Conservation (phyloP, 306 rosid genomes). For the Vigna reflexopilosa region DNA sequence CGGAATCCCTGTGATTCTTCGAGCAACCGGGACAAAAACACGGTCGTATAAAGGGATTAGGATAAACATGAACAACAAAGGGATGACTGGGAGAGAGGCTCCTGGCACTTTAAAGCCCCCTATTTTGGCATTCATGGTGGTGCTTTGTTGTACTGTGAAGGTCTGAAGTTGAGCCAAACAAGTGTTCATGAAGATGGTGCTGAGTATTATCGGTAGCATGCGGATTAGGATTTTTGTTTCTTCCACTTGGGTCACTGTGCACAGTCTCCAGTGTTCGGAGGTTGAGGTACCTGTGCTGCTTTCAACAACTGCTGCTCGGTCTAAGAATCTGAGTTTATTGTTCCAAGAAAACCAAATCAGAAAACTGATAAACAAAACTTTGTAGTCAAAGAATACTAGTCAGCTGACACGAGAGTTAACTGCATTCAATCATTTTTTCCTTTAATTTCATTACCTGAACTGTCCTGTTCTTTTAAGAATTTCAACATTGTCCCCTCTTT, state of each 20-base stretch:
- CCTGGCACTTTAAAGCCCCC: constrained; percentile 69
- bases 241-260: constrained; percentile 90
- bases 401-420: neutral
- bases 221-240: constrained; percentile 83
- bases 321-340: constrained; percentile 63
- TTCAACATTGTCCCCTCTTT: constrained; percentile 49
- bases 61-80: constrained; percentile 62
- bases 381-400: neutral
- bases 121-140: constrained; percentile 65
- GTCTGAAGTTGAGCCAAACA: constrained; percentile 93
- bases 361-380: neutral
- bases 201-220: constrained; percentile 82
- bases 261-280: constrained; percentile 64
- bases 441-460: constrained; percentile 63
- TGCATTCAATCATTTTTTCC: constrained; percentile 1
- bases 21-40: constrained; percentile 69
- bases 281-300: constrained; percentile 32
- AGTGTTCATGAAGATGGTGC: constrained; percentile 84
- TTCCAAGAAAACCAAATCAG: constrained; percentile 5
- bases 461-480: constrained; percentile 71
- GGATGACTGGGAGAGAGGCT: constrained; percentile 76
- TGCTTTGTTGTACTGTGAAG: constrained; percentile 75
- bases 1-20: constrained; percentile 77
- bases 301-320: constrained; percentile 64
- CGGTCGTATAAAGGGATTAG: constrained; percentile 75